phyloP scores from a whole-genome alignment of 2,329 filamentous ascomycete genomes.

The Alternaria panax region DNA sequence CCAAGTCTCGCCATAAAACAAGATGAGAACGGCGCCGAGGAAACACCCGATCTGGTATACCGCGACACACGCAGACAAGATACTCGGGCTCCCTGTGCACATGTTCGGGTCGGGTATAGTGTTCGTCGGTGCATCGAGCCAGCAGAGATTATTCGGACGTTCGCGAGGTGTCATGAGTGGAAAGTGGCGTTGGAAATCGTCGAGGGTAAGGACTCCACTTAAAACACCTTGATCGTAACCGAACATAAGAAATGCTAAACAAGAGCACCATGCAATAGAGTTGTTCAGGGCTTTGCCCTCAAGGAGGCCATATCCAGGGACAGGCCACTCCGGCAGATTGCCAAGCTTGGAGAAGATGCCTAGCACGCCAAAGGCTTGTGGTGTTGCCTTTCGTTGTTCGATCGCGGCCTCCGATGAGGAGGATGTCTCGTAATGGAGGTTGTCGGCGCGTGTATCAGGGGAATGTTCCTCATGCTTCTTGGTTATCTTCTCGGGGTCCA shows the following conservation, averaged over 20 bases:
- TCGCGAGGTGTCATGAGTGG: conserved; percentile 29
- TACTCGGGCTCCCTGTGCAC: conserved; percentile 26
- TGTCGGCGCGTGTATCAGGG: conserved; percentile 6
- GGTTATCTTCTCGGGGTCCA: conserved; percentile 9
- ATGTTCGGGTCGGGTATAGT: conserved; percentile 13
- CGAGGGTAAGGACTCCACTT: conserved; percentile 69
- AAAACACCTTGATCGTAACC: conserved; percentile 73
- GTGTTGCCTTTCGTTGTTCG: conserved; percentile 8
- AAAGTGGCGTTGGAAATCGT: conserved; percentile 59
- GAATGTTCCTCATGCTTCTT: conserved; percentile 16
- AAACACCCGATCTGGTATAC: conserved; percentile 51
- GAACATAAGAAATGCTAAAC: conserved; percentile 50
- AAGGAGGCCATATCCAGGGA: conserved; percentile 21
- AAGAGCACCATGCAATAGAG: conserved; percentile 25
- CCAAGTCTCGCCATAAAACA: conserved; percentile 62
- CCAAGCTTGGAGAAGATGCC: conserved; percentile 19
- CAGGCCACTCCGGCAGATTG: conserved; percentile 25
- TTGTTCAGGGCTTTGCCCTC: conserved; percentile 23
- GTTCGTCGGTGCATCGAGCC: conserved; percentile 20
- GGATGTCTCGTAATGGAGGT: conserved; percentile 2
- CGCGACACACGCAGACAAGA: conserved; percentile 23
- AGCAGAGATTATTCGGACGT: conserved; percentile 21
- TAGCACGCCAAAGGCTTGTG: background rate
- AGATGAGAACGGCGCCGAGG: conserved; percentile 44
- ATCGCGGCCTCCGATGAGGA: background rate